phyloP scores from a whole-genome alignment of 371 early-diverging fungal genomes.

The Lichtheimia hyalospora region DNA sequence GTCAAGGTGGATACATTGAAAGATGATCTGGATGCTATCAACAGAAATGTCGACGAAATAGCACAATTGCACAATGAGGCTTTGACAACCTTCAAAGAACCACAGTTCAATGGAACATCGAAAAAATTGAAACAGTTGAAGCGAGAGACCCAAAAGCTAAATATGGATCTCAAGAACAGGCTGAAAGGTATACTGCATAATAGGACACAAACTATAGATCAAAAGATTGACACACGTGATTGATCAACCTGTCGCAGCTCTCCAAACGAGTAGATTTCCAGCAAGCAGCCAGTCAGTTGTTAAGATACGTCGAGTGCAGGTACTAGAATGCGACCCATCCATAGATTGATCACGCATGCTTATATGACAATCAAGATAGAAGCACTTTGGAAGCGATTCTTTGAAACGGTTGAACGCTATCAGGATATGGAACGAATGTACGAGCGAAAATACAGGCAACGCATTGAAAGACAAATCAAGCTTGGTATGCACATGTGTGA shows the following conservation, averaged over 20 bases:
- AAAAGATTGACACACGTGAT: slow-evolving; percentile 34
- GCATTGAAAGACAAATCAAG: slow-evolving; percentile 82
- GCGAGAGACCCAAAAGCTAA: slow-evolving; percentile 20
- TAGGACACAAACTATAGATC: slow-evolving; percentile 8
- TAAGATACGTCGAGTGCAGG: slow-evolving; percentile 19
- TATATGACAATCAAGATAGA: slow-evolving; percentile 21
- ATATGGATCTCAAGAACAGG: too few relatives aligned
- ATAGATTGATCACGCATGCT: neutral
- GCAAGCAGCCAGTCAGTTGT: slow-evolving; percentile 14
- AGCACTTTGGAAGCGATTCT: slow-evolving; percentile 73
- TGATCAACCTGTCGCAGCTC: slow-evolving; percentile 25
- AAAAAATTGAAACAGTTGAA: slow-evolving; percentile 9
- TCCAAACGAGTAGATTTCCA: slow-evolving; percentile 7
- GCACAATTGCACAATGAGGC: slow-evolving; percentile 30
- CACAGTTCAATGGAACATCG: slow-evolving; percentile 17
- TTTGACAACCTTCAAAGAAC: slow-evolving; percentile 33
- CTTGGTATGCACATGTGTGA: slow-evolving; percentile 61
- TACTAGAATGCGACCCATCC: too few relatives aligned
- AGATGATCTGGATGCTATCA: slow-evolving; percentile 27
- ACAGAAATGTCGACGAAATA: slow-evolving; percentile 32
- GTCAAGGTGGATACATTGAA: slow-evolving; percentile 38
- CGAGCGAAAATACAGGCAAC: slow-evolving; percentile 77
- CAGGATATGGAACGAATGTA: slow-evolving; percentile 77
- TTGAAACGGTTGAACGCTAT: slow-evolving; percentile 80
- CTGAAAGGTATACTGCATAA: slow-evolving; percentile 26